A percentile compares a stretch with the other conserved stretches of the same genome.
These are phyloP conservation scores for Cadophora sp. DNA, from an alignment of 2,329 filamentous ascomycete species.

Conservation along the genomic window DNA sequence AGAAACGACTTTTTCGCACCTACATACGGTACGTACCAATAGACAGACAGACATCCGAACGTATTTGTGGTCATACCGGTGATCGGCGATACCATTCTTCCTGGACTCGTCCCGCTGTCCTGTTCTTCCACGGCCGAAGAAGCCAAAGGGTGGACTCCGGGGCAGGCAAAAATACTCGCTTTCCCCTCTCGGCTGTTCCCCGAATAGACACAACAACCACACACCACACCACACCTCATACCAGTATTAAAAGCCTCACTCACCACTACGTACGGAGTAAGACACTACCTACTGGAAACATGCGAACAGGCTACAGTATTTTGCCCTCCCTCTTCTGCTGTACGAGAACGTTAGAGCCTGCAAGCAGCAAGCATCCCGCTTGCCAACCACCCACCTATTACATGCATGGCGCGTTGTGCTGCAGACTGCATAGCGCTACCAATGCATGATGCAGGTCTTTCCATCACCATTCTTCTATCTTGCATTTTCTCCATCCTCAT, in stretches of 20 bases:
- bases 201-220: no score
- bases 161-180: slow-evolving; percentile 9
- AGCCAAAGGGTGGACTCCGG: neutral
- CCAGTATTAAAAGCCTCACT: no score
- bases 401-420: slow-evolving; percentile 30
- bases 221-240: neutral
- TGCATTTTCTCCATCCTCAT: no score
- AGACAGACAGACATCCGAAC: neutral
- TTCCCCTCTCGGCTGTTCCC: neutral
- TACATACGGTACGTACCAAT: neutral
- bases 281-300: no score
- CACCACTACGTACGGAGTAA: no score
- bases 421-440: slow-evolving; percentile 25
- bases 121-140: no score
- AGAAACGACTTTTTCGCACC: neutral
- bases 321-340: neutral
- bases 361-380: neutral
- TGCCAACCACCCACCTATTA: slow-evolving; percentile 21
- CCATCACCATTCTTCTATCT: neutral
- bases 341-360: neutral
- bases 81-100: slow-evolving; percentile 6
- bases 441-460: slow-evolving; percentile 21
- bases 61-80: neutral
- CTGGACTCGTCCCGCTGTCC: neutral
- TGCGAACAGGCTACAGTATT: neutral